Evolutionary conservation across 2,329 filamentous ascomycete species (phyloP), one percentile per base, ranked within the genome.

Genomic region (Scytalidium lignicola): DNA sequence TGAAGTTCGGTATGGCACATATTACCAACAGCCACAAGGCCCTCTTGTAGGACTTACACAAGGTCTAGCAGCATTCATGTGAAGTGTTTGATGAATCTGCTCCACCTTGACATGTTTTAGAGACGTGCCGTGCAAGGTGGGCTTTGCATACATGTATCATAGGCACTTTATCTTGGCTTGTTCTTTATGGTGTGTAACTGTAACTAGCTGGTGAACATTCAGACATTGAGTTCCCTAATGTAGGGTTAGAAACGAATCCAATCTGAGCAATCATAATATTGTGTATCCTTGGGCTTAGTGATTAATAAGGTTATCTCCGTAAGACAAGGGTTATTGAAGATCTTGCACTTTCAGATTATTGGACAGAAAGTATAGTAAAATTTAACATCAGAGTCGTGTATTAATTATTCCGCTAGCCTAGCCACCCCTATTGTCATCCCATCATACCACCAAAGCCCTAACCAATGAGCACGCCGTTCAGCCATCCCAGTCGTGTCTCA

Each of bases 1-100:
- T 39, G 71, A 73, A 49, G 70, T 67, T 40, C 65, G 63, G 23
- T 74, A 73, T 50, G 67, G 60, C 45, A 70, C 68, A 40, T 73
- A 72, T 50, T 74, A 70, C 53, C 65, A 70, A 52, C 57, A 62
- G 39, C 32, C 32, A 13, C 55, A 47, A 44, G 51, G 55, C 21
- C 56, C 62, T 8, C 40, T 61, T 8, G 51, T 56, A 26, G 39
- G 55, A 19, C 60, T 58, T 41, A 55, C 61, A 3, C 55, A 57
- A 49, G 61, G 61, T 17, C 57, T 62, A 21, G 59, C 57, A 13
- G 47, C 61, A 12, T 65, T 65, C 32, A 53, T 55, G 40, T 59
- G 45, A 52, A 48, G 41, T 42, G 15, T 13, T 42, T 37, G n/a
- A 37, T 37, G 32, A 37, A 8, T 17, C 32, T 37, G 32, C 32